Evolutionary conservation across 2,329 filamentous ascomycete genomes (phyloP), one percentile per base, ranked within the genome.

Genomic region (Didymosphaeria variabile): DNA sequence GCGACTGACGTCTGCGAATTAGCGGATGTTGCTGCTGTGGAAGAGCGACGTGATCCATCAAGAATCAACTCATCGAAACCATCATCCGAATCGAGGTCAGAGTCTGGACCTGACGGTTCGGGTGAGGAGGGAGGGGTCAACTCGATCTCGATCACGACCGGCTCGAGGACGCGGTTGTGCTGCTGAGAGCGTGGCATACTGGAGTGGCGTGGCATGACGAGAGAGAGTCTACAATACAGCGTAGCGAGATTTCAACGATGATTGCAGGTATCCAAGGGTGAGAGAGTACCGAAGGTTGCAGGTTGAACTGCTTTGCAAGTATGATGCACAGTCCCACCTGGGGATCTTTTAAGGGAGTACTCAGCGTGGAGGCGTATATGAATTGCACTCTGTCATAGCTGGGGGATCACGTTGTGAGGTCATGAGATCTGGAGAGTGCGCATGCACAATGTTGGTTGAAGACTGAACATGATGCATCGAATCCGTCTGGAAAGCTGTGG

Each of bases 131-230:
- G 51, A n/a, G 36, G 51, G 15, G 51, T 42, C 17, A 40, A n/a
- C 17, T n/a, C 15, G 23, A 59, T 15, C 3, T 55, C 26, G 51
- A 59, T 59, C 17, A 55, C 19, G 34, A 54, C 50, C 12, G 19
- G 17, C 26, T 55, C 44, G 2, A 40, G 17, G 15, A 13, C 2
- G 29, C 13, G 29, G n/a, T n/a, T 3, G 17, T 40, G 17, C 5
- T n/a, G 15, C 17, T 40, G 38, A 15, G 36, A 17, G 13, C 36
- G 8, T 38, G 13, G 9, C 9, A 17, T 38, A 13, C 36, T 38
- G 13, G n/a, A 38, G 1, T 17, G 13, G 13, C 12, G 36, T 3
- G 36, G 7, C 36, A 38, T 17, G 13, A 17, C n/a, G 13, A 36
- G 15, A 10, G 34, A 38, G n/a, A n/a, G n/a, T n/a, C n/a, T n/a